Base-by-base conservation (phyloP, 345 rosid species). In the Xanthoceras sorbifolium region DNA sequence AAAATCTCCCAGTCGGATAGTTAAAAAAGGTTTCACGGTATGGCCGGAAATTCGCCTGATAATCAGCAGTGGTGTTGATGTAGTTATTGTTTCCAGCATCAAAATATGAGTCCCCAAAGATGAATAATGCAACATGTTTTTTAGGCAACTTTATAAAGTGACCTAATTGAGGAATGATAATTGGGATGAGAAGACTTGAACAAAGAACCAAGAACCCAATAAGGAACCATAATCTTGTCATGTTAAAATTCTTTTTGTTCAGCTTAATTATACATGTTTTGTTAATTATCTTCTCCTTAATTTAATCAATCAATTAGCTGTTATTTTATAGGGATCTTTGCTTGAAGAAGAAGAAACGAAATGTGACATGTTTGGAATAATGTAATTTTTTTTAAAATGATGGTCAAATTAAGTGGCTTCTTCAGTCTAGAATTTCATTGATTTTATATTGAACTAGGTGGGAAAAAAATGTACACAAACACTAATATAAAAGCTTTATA, bases 41-140 rank as follows among this genome's bases (percentile, higher is more conserved):
- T 1, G 92, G 91, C 80, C 67, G 60, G 28, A 71, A 80, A 64
- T 86, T 81, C 7, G 88, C 84, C 55, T 64, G 75, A 54, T 42
- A 20, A 28, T 29, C 69, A 14, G 38, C 70, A 26, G 81, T 75
- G 72, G 87, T 82, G 54, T 81, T 76, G 79, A 82, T 81, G 34
- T 76, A 78, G 54, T 87, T 85, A 69, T 89, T 84, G 64, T 85
- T 87, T 67, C 91, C 88, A 12, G 81, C 72, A 72, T 86, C 90
- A 68, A 86, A 85, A 0, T 82, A 3, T 1, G 90, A 90, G 61
- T 89, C 92, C 32, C 90, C 89, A 8, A 85, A 86, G 25, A 87
- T 36, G 54, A 85, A 85, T 29, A 82, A 76, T 22, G 87, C 84
- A 10, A 74, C 80, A 42, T 82, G 81, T 5, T 83, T 80, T 32